Conservation (phyloP, 2,329 filamentous ascomycete genomes). For the Mycocentrospora acerina region DNA sequence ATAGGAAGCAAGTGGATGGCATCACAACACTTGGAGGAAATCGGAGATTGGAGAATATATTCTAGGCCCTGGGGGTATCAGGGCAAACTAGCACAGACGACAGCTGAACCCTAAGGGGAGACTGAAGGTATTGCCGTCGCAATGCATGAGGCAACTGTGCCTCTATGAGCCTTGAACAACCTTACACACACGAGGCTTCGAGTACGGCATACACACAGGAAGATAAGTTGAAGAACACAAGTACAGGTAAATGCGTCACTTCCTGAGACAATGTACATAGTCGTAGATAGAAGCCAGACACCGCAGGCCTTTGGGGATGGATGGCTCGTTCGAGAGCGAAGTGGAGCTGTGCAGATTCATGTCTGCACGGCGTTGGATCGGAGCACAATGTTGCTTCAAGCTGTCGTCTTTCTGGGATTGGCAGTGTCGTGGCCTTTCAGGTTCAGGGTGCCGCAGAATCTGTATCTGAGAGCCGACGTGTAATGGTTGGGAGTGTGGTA, state of each 20-base stretch:
- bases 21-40: conserved; percentile 4
- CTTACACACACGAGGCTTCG: conserved; percentile 2
- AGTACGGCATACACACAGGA: conserved; percentile 8
- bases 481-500: no score
- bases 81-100: conserved; percentile 8
- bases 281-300: no score
- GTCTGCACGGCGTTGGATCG: conserved; percentile 12
- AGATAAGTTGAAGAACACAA: conserved; percentile 5
- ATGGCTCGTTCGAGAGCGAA: conserved; percentile 3
- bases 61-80: conserved; percentile 6
- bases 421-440: no score
- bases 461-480: no score
- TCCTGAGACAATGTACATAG: conserved; percentile 7
- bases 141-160: conserved; percentile 13
- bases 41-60: conserved; percentile 2
- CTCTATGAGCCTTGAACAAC: conserved; percentile 17
- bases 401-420: no score
- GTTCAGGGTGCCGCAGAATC: no score
- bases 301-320: no score
- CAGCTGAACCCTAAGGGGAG: conserved; percentile 13
- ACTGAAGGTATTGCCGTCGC: conserved; percentile 15
- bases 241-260: conserved; percentile 7
- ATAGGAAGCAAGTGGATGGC: conserved; percentile 6
- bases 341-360: conserved; percentile 4
- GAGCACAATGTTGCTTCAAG: no score